Evolutionary conservation across 345 rosid species (phyloP).

Genomic region (Eutrema heterophyllum): DNA sequence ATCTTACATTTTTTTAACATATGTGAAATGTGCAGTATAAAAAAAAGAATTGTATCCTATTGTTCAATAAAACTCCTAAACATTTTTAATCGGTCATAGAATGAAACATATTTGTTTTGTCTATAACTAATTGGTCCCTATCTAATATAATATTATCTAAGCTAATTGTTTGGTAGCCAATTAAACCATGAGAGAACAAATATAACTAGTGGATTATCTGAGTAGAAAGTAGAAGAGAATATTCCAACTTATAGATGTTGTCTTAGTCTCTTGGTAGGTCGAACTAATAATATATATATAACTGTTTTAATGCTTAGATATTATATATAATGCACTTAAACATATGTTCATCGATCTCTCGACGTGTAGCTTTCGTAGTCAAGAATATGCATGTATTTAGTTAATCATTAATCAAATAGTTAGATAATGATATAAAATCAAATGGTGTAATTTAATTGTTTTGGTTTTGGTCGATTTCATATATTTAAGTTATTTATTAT

Average conservation of each 20-base stretch:
- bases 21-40: too few relatives aligned
- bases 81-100: not conserved
- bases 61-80: not conserved
- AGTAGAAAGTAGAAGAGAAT: slow-evolving; percentile 27
- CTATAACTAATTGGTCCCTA: not conserved
- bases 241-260: slow-evolving; percentile 32
- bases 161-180: slow-evolving; percentile 9
- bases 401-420: slow-evolving; percentile 2
- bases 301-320: slow-evolving; percentile 12
- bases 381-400: not conserved
- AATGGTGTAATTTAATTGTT: not conserved
- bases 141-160: not conserved
- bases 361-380: slow-evolving; percentile 19
- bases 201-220: slow-evolving; percentile 11
- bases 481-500: not conserved
- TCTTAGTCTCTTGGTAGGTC: slow-evolving; percentile 27
- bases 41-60: not conserved
- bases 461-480: not conserved
- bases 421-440: not conserved
- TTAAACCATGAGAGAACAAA: not conserved
- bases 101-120: not conserved
- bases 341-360: not conserved
- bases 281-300: not conserved
- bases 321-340: slow-evolving; percentile 1
- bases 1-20: too few relatives aligned